These are phyloP conservation scores for Chiua sp. DNA, from an alignment of 1,284 basidiomycete genomes.

Conservation along the genomic window DNA sequence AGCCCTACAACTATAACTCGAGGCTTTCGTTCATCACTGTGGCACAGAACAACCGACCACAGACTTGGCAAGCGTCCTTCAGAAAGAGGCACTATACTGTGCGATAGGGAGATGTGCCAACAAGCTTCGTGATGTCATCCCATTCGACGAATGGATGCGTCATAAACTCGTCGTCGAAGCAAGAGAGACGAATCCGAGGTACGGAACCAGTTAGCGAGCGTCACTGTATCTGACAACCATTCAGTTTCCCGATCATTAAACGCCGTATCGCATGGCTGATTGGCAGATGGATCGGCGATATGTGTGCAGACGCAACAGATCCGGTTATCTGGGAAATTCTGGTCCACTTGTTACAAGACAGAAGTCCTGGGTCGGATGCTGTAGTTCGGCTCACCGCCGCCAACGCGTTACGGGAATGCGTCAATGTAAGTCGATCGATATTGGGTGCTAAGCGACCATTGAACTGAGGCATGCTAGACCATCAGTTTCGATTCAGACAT, in stretches of 20 bases:
- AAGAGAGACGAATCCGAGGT: slow-evolving; percentile 62
- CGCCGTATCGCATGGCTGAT: slow-evolving; percentile 90
- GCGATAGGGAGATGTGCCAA: slow-evolving; percentile 83
- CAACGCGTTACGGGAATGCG: slow-evolving; percentile 75
- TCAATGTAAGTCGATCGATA: slow-evolving; percentile 66
- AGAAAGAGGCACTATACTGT: slow-evolving; percentile 89
- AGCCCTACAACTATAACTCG: slow-evolving; percentile 19
- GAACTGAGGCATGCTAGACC: slow-evolving; percentile 48
- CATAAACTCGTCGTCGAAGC: slow-evolving; percentile 63
- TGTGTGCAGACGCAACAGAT: slow-evolving; percentile 64
- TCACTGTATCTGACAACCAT: slow-evolving; percentile 22
- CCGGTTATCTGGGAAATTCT: slow-evolving; percentile 81
- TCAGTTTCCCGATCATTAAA: slow-evolving; percentile 86
- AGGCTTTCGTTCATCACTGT: slow-evolving; percentile 1
- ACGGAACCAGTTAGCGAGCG: slow-evolving; percentile 22
- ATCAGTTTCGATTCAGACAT: slow-evolving; percentile 58
- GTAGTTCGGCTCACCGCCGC: slow-evolving; percentile 87
- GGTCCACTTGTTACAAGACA: slow-evolving; percentile 73
- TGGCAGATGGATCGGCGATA: slow-evolving; percentile 82
- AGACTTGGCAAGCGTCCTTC: slow-evolving; percentile 69
- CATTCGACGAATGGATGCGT: slow-evolving; percentile 71
- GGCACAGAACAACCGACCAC: slow-evolving; percentile 55
- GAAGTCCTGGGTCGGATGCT: slow-evolving; percentile 71
- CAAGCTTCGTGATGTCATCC: slow-evolving; percentile 66
- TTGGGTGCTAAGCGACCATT: background rate